These are phyloP conservation scores for Pythium aristosporum DNA, from an alignment of 352 stramenopile genomes.

Conservation along the genomic window DNA sequence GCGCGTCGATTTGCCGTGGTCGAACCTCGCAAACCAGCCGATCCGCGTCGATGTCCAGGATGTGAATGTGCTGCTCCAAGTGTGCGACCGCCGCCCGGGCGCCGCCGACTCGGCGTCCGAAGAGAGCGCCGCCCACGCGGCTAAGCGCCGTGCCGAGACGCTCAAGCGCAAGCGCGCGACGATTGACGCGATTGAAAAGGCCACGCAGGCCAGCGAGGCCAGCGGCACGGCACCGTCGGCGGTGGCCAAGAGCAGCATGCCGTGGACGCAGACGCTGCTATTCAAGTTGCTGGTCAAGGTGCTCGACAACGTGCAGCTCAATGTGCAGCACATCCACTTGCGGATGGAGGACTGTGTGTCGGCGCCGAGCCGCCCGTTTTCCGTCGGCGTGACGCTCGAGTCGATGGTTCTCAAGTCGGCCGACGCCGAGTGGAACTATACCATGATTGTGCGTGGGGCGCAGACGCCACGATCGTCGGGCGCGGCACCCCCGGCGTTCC, in stretches of 20 bases:
- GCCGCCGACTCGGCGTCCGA: neutral
- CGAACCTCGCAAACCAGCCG: conserved; percentile 67
- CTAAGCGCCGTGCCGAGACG: conserved; percentile 32
- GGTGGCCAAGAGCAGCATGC: conserved; percentile 16
- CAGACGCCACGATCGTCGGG: conserved; percentile 16
- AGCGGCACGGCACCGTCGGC: neutral
- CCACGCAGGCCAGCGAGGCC: conserved; percentile 61
- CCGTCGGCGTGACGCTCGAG: conserved; percentile 72
- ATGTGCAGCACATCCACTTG: conserved; percentile 76
- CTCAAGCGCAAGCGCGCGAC: conserved; percentile 75
- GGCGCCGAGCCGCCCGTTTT: conserved; percentile 42
- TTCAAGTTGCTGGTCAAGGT: conserved; percentile 80
- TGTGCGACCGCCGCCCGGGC: conserved; percentile 32
- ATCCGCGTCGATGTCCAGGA: conserved; percentile 79
- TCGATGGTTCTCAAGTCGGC: conserved; percentile 83
- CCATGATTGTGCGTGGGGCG: conserved; percentile 61
- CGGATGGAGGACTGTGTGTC: conserved; percentile 69
- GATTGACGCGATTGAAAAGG: conserved; percentile 76
- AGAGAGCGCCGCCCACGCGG: neutral
- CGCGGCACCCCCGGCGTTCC: conserved; percentile 34
- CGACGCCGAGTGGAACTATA: conserved; percentile 82
- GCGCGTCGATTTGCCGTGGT: conserved; percentile 74
- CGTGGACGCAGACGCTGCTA: conserved; percentile 73
- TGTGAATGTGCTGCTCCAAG: conserved; percentile 66
- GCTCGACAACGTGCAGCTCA: conserved; percentile 84